A percentile compares a stretch with the other conserved stretches of the same genome.
Conservation (phyloP, 805 yeast species). For the Komagataella phaffii region DNA sequence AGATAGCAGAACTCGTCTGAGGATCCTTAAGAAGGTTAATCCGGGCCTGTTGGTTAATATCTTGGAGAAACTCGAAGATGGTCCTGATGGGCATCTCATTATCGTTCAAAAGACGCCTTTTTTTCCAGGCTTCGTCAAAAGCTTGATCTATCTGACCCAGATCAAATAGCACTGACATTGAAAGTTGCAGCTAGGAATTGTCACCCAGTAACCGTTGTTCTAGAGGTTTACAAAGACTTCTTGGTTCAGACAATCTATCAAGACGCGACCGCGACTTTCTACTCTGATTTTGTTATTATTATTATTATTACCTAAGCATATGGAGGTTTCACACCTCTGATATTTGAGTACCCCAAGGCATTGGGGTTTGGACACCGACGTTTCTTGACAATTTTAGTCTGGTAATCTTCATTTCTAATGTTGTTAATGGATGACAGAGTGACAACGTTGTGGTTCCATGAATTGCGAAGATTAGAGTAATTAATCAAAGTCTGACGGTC, state of each 20-base stretch:
- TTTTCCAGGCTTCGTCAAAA: not conserved
- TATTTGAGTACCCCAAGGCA: slow-evolving; percentile 28
- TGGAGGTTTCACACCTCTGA: slow-evolving; percentile 30
- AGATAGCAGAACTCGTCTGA: not conserved
- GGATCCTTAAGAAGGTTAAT: not conserved
- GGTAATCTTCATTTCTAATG: not conserved
- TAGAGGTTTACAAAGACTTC: not conserved
- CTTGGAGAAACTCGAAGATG: not conserved
- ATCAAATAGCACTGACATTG: not conserved
- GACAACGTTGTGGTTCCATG: not conserved
- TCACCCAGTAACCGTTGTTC: not conserved
- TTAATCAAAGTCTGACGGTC: slow-evolving; percentile 25
- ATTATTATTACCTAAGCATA: slow-evolving; percentile 12
- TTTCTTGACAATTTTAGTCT: slow-evolving; percentile 26
- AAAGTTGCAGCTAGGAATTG: too few species aligned
- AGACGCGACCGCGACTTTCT: not conserved
- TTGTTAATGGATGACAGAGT: not conserved
- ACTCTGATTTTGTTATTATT: too few species aligned
- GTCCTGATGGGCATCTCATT: not conserved
- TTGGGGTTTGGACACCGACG: slow-evolving; percentile 35
- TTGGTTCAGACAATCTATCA: too few species aligned
- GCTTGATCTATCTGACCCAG: not conserved
- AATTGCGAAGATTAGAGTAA: slow-evolving; percentile 10
- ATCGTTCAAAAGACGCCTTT: not conserved
- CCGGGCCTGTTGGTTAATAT: not conserved